Evolutionary conservation across 768 basidiomycete genomes (phyloP), one percentile per base, ranked within the genome.

Genomic region (Amanita exitialis): DNA sequence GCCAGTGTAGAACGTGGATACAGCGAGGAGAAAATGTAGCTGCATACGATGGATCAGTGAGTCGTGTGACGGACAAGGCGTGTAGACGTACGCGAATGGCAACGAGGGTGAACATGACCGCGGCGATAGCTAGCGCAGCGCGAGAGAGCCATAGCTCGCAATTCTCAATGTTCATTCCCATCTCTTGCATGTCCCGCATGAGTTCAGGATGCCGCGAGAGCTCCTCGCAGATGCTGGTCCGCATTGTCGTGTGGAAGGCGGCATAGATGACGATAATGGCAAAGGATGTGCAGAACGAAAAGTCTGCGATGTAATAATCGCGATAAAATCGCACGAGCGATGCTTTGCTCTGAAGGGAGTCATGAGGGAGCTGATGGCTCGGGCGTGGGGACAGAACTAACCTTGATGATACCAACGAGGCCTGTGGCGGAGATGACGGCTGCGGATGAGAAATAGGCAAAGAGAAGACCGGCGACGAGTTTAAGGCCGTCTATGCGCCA

Each of bases 71-170:
- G 35, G 53, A 23, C 20, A 16, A 36, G 3, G 38, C n/a, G 1
- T 13, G 32, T 5, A 27, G 13, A 72, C 82, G 64, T 62, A 89
- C 86, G 56, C 86, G 72, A 47, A 87, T 64, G 57, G 85, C 73
- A 50, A 83, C 76, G 54, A 85, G 61, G 32, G 87, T 66, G 41
- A 79, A 70, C 66, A 84, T 74, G 39, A 80, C 62, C 1, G 72
- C 78, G 44, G 87, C 67, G 30, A 78, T 71, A 0, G 70, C 80
- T 53, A 84, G 62, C 28, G 82, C 73, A 6, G 77, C 83, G 36
- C 79, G 73, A 61, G 83, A 85, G 43, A 88, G 74, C 83, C 83
- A 87, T 52, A 76, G 73, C 60, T 90, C 88, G 61, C 89, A 90
- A 56, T 88, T 87, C 65, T 90, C 87, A 38, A 86, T 65, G 58